Percentiles rank a stretch among this genome's conserved stretches.
phyloP scores from a whole-genome alignment of 768 basidiomycete genomes.

The Crepidotus variabilis region DNA sequence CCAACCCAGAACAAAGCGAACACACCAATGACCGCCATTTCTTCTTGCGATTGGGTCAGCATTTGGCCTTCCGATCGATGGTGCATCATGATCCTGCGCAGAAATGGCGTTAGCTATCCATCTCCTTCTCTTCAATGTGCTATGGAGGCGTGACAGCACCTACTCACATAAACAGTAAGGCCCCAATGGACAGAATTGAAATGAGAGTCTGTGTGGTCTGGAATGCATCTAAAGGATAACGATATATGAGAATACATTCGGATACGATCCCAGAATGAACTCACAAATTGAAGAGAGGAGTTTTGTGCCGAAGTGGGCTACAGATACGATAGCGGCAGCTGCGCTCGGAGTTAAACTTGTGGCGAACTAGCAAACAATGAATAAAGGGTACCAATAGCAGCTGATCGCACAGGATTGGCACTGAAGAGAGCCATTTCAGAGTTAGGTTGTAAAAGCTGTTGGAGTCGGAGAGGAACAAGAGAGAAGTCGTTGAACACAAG shows the following conservation, averaged over 20 bases:
- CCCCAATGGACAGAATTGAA: constrained; percentile 62
- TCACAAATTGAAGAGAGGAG: constrained; percentile 44
- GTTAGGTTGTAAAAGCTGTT: neutral
- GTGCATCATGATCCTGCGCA: constrained; percentile 60
- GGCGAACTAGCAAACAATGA: neutral
- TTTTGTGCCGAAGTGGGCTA: constrained; percentile 50
- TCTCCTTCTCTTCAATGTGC: neutral
- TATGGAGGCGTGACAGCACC: neutral
- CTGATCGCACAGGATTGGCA: constrained; percentile 43
- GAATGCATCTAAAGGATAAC: constrained; percentile 43
- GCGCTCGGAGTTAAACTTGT: constrained; percentile 2
- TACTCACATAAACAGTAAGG: constrained; percentile 62
- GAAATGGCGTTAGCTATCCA: neutral
- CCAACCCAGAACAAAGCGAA: constrained; percentile 78
- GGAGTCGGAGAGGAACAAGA: constrained; percentile 3
- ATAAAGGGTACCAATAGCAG: constrained; percentile 31
- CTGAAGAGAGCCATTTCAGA: constrained; percentile 45
- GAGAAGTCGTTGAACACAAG: neutral
- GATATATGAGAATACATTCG: neutral
- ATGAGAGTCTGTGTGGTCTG: constrained; percentile 73
- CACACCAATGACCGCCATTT: constrained; percentile 66
- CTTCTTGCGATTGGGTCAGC: constrained; percentile 69
- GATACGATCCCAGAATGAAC: constrained; percentile 13
- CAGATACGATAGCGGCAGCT: constrained; percentile 45
- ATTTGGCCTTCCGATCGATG: constrained; percentile 57